phyloP scores from a whole-genome alignment of 2,329 filamentous ascomycete genomes.

The Exophiala sp. region DNA sequence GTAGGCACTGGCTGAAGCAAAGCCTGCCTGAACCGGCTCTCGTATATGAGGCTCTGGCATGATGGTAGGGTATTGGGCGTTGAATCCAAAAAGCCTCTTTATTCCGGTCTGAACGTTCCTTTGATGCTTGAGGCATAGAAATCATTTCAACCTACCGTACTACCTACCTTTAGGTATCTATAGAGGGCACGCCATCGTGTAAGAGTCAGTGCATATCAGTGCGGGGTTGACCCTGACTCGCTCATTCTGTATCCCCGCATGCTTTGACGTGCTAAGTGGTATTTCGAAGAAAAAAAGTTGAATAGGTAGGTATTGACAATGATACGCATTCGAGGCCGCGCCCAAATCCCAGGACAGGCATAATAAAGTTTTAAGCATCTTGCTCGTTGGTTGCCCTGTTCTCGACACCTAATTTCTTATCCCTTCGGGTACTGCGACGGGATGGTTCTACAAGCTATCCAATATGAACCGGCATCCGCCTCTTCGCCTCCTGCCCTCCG shows the following conservation, averaged over 20 bases:
- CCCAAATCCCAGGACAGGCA: too few relatives aligned
- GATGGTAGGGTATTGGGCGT: not conserved
- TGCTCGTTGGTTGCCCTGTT: too few relatives aligned
- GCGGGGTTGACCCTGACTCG: too few relatives aligned
- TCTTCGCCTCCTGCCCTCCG: slow-evolving; percentile 36
- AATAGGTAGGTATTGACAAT: too few relatives aligned
- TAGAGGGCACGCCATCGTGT: too few relatives aligned
- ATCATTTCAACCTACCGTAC: too few relatives aligned
- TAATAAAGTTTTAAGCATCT: too few relatives aligned
- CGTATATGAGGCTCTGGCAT: slow-evolving; percentile 2
- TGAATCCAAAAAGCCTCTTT: not conserved
- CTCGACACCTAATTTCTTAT: not conserved
- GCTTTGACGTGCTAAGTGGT: slow-evolving; percentile 1
- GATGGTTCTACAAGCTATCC: slow-evolving; percentile 56
- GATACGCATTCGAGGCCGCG: too few relatives aligned
- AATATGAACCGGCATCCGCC: slow-evolving; percentile 48
- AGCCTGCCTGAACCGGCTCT: slow-evolving; percentile 46
- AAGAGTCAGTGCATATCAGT: too few relatives aligned
- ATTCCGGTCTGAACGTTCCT: not conserved
- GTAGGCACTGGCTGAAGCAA: slow-evolving; percentile 59
- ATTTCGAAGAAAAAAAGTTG: slow-evolving; percentile 8
- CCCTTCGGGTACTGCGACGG: not conserved
- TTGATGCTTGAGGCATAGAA: too few relatives aligned
- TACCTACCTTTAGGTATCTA: too few relatives aligned
- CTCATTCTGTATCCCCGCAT: not conserved